Conservation (phyloP, 2,329 filamentous ascomycete species). For the Aspergillus fijiensis region DNA sequence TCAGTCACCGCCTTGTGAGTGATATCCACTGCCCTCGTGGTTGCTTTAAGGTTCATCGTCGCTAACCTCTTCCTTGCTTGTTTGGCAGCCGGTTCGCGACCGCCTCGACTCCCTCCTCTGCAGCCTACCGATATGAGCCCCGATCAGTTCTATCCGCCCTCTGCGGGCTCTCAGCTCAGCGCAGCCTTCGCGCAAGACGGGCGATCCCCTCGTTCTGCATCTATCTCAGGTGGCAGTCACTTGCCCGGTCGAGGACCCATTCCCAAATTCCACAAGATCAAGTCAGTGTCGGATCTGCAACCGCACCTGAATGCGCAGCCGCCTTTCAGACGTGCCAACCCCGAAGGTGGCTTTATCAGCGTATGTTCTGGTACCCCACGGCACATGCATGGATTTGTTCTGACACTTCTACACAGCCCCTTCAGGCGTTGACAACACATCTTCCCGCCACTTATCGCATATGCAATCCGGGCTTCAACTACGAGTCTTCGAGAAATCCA, state of each 20-base stretch:
- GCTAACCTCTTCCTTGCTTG: slow-evolving; percentile 13
- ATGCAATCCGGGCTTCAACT: slow-evolving; percentile 97
- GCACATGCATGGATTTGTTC: slow-evolving; percentile 3
- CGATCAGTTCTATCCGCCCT: slow-evolving; percentile 70
- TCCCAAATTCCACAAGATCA: slow-evolving; percentile 82
- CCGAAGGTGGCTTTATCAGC: slow-evolving; percentile 96
- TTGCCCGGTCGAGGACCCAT: slow-evolving; percentile 63
- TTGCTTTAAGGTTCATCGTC: slow-evolving; percentile 5
- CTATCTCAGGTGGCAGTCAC: slow-evolving; percentile 51
- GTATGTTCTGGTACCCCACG: slow-evolving; percentile 53
- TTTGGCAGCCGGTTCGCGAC: slow-evolving; percentile 46
- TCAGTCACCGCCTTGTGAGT: slow-evolving; percentile 59
- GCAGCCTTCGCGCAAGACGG: slow-evolving; percentile 59
- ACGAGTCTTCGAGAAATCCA: slow-evolving; percentile 95
- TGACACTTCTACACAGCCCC: slow-evolving; percentile 59
- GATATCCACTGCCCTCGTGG: slow-evolving; percentile 5
- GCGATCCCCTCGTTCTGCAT: slow-evolving; percentile 49
- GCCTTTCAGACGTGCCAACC: slow-evolving; percentile 86
- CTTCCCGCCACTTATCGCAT: slow-evolving; percentile 95
- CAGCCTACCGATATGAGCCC: slow-evolving; percentile 65
- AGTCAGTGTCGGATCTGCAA: slow-evolving; percentile 69
- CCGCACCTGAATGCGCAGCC: slow-evolving; percentile 85
- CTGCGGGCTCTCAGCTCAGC: slow-evolving; percentile 70
- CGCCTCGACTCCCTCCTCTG: slow-evolving; percentile 73
- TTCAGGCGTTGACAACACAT: slow-evolving; percentile 92